Percentiles rank a stretch among this genome's conserved stretches.
Evolutionary conservation across 2,329 filamentous ascomycete genomes (phyloP).

Genomic region (Xylaria multiplex): DNA sequence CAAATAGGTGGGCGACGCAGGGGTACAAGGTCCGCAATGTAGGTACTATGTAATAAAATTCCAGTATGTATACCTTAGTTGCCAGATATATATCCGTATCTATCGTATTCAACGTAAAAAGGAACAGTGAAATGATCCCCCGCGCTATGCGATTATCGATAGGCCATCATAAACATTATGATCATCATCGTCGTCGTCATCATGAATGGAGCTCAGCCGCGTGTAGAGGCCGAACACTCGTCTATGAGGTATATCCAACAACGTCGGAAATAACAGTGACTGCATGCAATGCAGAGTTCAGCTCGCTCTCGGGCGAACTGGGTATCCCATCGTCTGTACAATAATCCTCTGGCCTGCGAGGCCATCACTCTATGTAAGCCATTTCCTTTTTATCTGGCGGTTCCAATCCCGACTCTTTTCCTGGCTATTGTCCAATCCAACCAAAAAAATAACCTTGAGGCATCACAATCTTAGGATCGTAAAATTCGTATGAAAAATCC

Average conservation of each 20-base stretch:
- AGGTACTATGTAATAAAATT: neutral
- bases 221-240: slow-evolving; percentile 32
- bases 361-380: slow-evolving; percentile 46
- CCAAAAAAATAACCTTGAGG: slow-evolving; percentile 5
- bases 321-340: slow-evolving; percentile 31
- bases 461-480: slow-evolving; percentile 27
- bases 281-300: slow-evolving; percentile 28
- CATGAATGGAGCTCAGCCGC: slow-evolving; percentile 34
- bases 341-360: slow-evolving; percentile 41
- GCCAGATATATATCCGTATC: slow-evolving; percentile 15
- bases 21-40: neutral
- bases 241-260: slow-evolving; percentile 45
- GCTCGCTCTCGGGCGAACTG: slow-evolving; percentile 36
- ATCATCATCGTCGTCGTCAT: slow-evolving; percentile 37
- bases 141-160: slow-evolving; percentile 33
- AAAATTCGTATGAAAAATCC: slow-evolving; percentile 29
- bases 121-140: slow-evolving; percentile 8
- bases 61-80: neutral
- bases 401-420: slow-evolving; percentile 25
- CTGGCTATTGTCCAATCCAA: slow-evolving; percentile 14
- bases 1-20: neutral
- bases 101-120: slow-evolving; percentile 23
- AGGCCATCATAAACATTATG: slow-evolving; percentile 38
- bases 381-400: slow-evolving; percentile 33
- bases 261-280: slow-evolving; percentile 23